A percentile compares a stretch with the other conserved stretches of the same genome.
Conservation (phyloP, 441 rosid species). For the Adansonia madagascariensis region DNA sequence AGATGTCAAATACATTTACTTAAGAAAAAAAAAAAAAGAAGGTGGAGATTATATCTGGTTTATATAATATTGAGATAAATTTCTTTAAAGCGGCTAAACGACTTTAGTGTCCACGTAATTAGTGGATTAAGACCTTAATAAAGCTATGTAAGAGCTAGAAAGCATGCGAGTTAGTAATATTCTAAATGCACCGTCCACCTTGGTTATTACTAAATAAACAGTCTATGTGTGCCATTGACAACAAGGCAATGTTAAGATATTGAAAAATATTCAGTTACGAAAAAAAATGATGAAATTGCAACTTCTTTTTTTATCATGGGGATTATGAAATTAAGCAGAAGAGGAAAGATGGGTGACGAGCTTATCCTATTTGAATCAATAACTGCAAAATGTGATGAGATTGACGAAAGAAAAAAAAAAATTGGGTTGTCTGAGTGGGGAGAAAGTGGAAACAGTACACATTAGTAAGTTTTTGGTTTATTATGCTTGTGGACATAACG, state of each 20-base stretch:
- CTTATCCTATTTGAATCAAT: conserved; percentile 56
- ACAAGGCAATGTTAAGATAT: conserved; percentile 18
- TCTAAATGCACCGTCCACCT: conserved; percentile 41
- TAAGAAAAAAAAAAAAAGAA: not conserved
- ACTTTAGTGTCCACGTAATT: conserved; percentile 35
- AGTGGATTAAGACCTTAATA: conserved; percentile 49
- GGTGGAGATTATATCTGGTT: not conserved
- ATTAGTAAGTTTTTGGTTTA: not conserved
- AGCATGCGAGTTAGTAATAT: conserved; percentile 39
- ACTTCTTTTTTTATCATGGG: conserved; percentile 22
- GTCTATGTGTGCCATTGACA: conserved; percentile 11
- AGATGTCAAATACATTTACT: not conserved
- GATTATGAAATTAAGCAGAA: conserved; percentile 25
- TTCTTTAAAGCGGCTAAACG: conserved; percentile 16
- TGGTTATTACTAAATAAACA: conserved; percentile 22
- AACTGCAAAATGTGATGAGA: conserved; percentile 27
- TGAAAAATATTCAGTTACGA: not conserved
- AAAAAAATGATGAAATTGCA: conserved; percentile 19
- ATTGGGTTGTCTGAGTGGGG: conserved; percentile 35
- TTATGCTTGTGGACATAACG: not conserved
- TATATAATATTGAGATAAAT: conserved; percentile 10
- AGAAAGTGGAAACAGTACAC: conserved; percentile 43
- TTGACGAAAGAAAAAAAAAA: conserved; percentile 18
- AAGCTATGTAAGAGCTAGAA: conserved; percentile 27
- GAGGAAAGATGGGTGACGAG: conserved; percentile 35